Evolutionary conservation across 371 early-diverging fungal species (phyloP).

Genomic region (Mucor mucedo): DNA sequence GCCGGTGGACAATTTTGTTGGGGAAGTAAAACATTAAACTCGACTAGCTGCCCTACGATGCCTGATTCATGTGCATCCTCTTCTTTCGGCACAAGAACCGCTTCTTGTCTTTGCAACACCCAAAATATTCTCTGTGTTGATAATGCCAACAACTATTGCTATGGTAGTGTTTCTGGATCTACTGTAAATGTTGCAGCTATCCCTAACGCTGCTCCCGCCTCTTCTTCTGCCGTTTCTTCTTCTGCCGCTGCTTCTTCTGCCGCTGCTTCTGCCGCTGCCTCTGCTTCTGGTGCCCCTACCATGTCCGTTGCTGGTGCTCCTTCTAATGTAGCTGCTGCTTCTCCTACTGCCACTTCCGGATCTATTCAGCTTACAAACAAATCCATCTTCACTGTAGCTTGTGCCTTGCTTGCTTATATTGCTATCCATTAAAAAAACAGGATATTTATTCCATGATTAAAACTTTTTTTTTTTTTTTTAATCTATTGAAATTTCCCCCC

Average conservation of each 20-base stretch:
- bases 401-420: constrained; percentile 20
- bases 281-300: constrained; percentile 3
- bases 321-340: constrained; percentile 1
- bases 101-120: constrained; percentile 44
- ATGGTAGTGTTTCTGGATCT: constrained; percentile 25
- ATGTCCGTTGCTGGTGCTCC: constrained; percentile 23
- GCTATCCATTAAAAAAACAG: constrained; percentile 9
- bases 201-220: constrained; percentile 26
- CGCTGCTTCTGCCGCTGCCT: too few relatives aligned
- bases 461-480: neutral
- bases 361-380: neutral
- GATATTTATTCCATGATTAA: neutral
- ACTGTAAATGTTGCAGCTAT: constrained; percentile 23
- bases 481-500: neutral
- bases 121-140: constrained; percentile 49
- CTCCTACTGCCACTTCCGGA: constrained; percentile 14
- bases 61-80: constrained; percentile 34
- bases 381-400: constrained; percentile 7
- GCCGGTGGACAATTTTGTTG: constrained; percentile 41
- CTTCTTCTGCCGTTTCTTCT: constrained; percentile 13
- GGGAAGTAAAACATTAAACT: constrained; percentile 42
- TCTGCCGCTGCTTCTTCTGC: constrained; percentile 3
- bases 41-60: constrained; percentile 38
- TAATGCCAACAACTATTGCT: constrained; percentile 46
- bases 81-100: constrained; percentile 27